These are phyloP conservation scores for Brassica hybrid DNA, from an alignment of 441 rosid genomes.

Conservation along the genomic window DNA sequence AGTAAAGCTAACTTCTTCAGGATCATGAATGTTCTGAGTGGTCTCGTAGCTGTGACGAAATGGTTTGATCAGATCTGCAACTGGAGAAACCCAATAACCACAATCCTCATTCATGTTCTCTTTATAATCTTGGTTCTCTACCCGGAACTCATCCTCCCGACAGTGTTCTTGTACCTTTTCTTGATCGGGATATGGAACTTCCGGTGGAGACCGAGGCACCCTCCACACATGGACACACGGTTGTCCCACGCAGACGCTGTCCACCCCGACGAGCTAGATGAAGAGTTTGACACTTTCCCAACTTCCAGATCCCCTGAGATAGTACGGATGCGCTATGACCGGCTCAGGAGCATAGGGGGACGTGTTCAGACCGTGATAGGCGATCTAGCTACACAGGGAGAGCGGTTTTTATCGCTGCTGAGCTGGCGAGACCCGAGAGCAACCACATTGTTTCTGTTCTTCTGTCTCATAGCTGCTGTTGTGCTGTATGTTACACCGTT, in stretches of 20 bases:
- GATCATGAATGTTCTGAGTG: constrained; percentile 1
- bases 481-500: background rate
- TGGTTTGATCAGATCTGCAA: background rate
- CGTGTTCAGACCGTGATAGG: background rate
- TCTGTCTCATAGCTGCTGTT: background rate
- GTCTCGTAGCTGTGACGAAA: background rate
- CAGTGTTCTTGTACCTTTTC: background rate
- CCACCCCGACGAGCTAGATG: background rate
- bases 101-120: background rate
- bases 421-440: background rate
- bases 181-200: constrained; percentile 5
- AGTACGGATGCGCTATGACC: background rate
- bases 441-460: background rate
- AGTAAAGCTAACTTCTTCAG: constrained; percentile 2
- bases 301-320: constrained; percentile 1
- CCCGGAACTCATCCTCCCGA: background rate
- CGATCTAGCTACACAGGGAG: constrained; percentile 1
- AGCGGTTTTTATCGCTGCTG: background rate
- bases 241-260: constrained; percentile 1
- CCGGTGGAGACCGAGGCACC: constrained; percentile 1
- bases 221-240: constrained; percentile 5
- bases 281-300: background rate
- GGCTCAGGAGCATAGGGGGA: constrained; percentile 2
- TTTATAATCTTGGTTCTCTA: background rate
- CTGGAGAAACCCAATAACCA: constrained; percentile 5